phyloP scores from a whole-genome alignment of 1,284 basidiomycete genomes.

The Boletus sp. region DNA sequence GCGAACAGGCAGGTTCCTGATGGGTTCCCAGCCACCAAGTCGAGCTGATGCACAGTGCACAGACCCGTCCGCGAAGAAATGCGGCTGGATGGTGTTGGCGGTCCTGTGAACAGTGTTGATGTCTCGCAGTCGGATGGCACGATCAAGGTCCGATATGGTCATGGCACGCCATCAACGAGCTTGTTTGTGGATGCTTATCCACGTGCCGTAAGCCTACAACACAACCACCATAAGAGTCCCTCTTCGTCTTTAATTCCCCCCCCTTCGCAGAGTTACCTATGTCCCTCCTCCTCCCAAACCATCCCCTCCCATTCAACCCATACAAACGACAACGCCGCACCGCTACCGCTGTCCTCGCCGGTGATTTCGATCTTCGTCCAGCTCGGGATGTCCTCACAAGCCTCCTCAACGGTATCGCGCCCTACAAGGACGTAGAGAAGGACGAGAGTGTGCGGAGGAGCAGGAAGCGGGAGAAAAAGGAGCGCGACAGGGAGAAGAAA shows the following conservation, averaged over 20 bases:
- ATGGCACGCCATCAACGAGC: slow-evolving; percentile 30
- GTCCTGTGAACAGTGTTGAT: no score
- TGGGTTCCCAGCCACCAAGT: slow-evolving; percentile 28
- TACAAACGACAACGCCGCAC: slow-evolving; percentile 58
- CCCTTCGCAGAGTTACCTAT: slow-evolving; percentile 13
- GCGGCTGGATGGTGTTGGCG: no score
- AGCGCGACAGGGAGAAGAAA: slow-evolving; percentile 42
- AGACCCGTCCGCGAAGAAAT: neutral
- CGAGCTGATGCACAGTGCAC: neutral
- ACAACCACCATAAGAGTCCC: slow-evolving; percentile 35
- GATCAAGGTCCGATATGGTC: slow-evolving; percentile 31
- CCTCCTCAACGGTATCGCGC: slow-evolving; percentile 66
- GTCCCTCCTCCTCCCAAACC: slow-evolving; percentile 36
- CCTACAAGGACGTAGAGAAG: slow-evolving; percentile 58
- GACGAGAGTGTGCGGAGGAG: slow-evolving; percentile 49
- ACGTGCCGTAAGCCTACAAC: slow-evolving; percentile 35
- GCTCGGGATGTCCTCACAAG: slow-evolving; percentile 71
- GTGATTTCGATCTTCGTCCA: slow-evolving; percentile 63
- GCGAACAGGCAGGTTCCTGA: slow-evolving; percentile 28
- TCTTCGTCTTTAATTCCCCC: slow-evolving; percentile 20
- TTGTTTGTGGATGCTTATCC: slow-evolving; percentile 36
- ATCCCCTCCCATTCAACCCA: slow-evolving; percentile 28
- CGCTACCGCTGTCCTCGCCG: slow-evolving; percentile 69
- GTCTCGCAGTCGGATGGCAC: neutral
- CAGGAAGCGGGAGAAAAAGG: slow-evolving; percentile 50